Evolutionary conservation across 352 stramenopile species (phyloP).

Genomic region (Phytopythium boreale): DNA sequence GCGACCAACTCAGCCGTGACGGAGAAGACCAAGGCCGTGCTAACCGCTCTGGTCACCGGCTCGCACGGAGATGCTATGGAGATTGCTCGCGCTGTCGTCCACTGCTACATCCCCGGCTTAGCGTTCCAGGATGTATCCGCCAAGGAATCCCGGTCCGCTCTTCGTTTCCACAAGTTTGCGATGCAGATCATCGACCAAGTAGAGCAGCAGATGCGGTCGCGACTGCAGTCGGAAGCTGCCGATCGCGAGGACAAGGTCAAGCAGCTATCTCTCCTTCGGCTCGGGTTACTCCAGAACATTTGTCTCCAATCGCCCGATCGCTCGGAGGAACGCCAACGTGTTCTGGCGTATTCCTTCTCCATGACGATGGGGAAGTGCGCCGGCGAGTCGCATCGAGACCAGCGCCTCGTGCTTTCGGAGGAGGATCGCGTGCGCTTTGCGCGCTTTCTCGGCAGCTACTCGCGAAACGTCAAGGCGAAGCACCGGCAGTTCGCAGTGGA

Average conservation of each 20-base stretch:
- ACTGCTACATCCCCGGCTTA: conserved; percentile 71
- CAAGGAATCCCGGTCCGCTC: conserved; percentile 41
- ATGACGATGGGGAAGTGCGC: conserved; percentile 23
- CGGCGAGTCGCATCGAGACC: conserved; percentile 10
- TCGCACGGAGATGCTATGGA: conserved; percentile 52
- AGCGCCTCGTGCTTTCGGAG: conserved; percentile 28
- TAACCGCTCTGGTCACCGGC: conserved; percentile 43
- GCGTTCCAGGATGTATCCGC: conserved; percentile 62
- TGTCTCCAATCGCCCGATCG: conserved; percentile 72
- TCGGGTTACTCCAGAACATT: conserved; percentile 74
- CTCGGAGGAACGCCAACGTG: conserved; percentile 63
- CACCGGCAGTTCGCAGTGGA: conserved; percentile 83
- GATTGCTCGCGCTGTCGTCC: conserved; percentile 55
- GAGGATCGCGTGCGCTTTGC: conserved; percentile 57
- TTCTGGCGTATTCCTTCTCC: conserved; percentile 56
- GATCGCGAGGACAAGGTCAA: conserved; percentile 2
- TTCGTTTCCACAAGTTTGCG: conserved; percentile 68
- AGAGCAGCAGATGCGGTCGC: conserved; percentile 20
- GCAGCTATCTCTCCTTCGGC: conserved; percentile 31
- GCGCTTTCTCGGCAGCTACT: conserved; percentile 76
- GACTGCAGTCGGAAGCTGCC: not conserved
- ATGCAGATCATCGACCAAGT: conserved; percentile 48
- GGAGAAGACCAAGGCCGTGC: conserved; percentile 36
- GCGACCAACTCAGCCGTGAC: conserved; percentile 31
- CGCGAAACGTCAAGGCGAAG: conserved; percentile 65